phyloP scores from a whole-genome alignment of 768 basidiomycete genomes.

The Podaxis sp. region DNA sequence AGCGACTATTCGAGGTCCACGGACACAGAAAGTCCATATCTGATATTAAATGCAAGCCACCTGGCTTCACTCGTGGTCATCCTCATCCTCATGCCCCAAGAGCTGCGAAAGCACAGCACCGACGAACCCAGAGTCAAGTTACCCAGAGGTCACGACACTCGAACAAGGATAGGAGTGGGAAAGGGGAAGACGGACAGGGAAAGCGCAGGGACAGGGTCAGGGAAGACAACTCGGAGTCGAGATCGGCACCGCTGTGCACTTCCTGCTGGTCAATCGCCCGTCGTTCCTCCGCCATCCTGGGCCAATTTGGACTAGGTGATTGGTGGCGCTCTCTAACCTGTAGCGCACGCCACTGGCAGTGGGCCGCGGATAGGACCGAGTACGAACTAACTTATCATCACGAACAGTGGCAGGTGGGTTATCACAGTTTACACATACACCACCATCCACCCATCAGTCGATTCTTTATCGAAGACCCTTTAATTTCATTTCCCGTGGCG shows the following conservation, averaged over 20 bases:
- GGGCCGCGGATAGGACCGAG: constrained; percentile 42
- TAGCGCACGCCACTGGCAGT: constrained; percentile 45
- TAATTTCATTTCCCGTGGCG: background rate
- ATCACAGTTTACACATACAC: background rate
- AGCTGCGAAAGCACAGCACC: background rate
- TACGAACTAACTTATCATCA: constrained; percentile 43
- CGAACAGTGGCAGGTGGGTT: constrained; percentile 47
- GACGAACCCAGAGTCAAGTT: background rate
- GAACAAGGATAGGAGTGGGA: background rate
- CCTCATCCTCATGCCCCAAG: background rate
- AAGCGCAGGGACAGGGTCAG: background rate
- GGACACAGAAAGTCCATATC: constrained; percentile 39
- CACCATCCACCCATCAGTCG: background rate
- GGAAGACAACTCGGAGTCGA: background rate
- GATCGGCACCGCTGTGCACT: background rate
- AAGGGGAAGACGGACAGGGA: background rate
- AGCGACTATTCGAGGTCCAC: constrained; percentile 45
- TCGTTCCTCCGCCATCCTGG: constrained; percentile 1
- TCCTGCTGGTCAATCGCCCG: background rate
- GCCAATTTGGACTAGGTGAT: constrained; percentile 1
- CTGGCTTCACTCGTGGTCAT: constrained; percentile 31
- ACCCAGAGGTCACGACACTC: background rate
- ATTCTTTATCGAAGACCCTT: background rate
- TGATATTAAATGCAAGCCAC: constrained; percentile 41
- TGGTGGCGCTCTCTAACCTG: constrained; percentile 13